Conservation (phyloP, 768 basidiomycete species). For the Lactifluus subvellereus region DNA sequence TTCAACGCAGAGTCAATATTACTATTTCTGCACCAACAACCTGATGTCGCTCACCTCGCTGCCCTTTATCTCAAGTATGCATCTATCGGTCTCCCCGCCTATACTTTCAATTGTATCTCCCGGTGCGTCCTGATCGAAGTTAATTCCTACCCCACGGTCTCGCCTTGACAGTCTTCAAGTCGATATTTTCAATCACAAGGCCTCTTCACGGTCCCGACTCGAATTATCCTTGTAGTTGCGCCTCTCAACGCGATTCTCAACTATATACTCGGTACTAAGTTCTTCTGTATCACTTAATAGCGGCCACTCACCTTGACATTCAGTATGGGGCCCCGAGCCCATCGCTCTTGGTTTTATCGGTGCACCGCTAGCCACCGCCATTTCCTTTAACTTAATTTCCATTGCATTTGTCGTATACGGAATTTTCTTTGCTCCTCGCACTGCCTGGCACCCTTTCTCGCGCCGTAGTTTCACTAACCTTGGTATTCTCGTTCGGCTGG, state of each 20-base stretch:
- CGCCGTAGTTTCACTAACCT: conserved; percentile 60
- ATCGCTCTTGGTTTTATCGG: conserved; percentile 86
- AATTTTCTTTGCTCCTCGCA: conserved; percentile 52
- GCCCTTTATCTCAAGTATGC: conserved; percentile 71
- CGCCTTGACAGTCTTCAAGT: conserved; percentile 29
- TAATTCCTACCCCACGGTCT: background rate
- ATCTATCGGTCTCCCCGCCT: conserved; percentile 74
- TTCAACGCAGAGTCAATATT: conserved; percentile 76
- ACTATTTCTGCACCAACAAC: conserved; percentile 70
- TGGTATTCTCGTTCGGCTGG: conserved; percentile 64
- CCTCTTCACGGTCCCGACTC: conserved; percentile 79
- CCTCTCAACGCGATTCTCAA: conserved; percentile 83
- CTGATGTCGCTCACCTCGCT: conserved; percentile 76
- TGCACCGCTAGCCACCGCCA: conserved; percentile 83
- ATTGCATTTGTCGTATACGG: conserved; percentile 58
- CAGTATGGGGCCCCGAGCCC: conserved; percentile 76
- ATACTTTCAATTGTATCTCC: conserved; percentile 50
- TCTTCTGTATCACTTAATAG: background rate
- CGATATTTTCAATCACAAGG: conserved; percentile 85
- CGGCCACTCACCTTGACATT: conserved; percentile 3
- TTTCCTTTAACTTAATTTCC: conserved; percentile 84
- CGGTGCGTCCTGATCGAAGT: conserved; percentile 33
- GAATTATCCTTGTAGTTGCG: conserved; percentile 74
- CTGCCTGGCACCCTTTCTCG: conserved; percentile 79
- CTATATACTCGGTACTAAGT: conserved; percentile 64